Evolutionary conservation across 2,329 filamentous ascomycete species (phyloP).

Genomic region (Biscogniauxia mediterranea): DNA sequence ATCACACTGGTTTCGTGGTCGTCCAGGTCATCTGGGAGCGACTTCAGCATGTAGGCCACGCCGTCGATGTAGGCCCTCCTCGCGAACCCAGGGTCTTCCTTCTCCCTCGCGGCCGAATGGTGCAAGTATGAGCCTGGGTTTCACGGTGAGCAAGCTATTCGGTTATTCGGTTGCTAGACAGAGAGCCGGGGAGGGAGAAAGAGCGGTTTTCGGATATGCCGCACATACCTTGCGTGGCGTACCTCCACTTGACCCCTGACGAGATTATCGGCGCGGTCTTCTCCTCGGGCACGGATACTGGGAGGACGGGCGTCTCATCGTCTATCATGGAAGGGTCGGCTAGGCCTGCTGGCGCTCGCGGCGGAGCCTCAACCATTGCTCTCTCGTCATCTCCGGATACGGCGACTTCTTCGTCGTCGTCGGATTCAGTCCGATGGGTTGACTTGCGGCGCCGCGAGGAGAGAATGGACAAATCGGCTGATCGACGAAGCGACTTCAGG

Average conservation of each 20-base stretch:
- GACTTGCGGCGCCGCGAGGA: slow-evolving; percentile 23
- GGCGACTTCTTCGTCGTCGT: slow-evolving; percentile 13
- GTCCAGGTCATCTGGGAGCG: slow-evolving; percentile 57
- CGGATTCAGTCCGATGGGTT: slow-evolving; percentile 2
- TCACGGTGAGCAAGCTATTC: background rate
- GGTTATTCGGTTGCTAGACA: background rate
- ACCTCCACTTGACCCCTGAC: slow-evolving; percentile 27
- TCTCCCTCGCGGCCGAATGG: slow-evolving; percentile 32
- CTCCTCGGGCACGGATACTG: background rate
- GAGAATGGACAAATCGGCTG: slow-evolving; percentile 34
- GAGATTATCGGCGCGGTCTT: background rate
- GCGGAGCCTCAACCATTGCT: slow-evolving; percentile 1
- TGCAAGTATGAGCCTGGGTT: slow-evolving; percentile 25
- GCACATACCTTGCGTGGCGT: slow-evolving; percentile 31
- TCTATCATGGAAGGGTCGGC: background rate
- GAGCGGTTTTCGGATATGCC: too few species aligned
- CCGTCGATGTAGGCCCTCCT: slow-evolving; percentile 64
- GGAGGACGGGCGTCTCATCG: slow-evolving; percentile 8
- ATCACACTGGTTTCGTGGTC: slow-evolving; percentile 52
- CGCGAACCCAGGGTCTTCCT: slow-evolving; percentile 45
- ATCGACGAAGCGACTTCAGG: slow-evolving; percentile 47
- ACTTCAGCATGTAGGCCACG: slow-evolving; percentile 62
- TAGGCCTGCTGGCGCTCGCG: background rate
- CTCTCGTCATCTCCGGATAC: slow-evolving; percentile 14
- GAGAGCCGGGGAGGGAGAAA: background rate